Evolutionary conservation across 2,329 filamentous ascomycete genomes (phyloP).

Genomic region (Xylariaceae sp.): DNA sequence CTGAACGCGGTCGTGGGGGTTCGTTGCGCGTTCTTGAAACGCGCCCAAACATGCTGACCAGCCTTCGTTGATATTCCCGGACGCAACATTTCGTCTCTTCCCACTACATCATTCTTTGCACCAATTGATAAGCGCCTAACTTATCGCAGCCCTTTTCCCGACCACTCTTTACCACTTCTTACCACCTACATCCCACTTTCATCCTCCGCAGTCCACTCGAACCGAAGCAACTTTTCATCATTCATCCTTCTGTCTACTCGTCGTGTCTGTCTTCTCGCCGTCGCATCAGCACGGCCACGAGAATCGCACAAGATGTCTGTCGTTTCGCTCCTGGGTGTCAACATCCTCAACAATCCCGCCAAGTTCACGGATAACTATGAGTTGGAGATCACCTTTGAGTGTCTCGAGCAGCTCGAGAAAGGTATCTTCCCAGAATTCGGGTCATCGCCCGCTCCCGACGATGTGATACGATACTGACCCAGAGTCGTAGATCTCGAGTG

Average conservation of each 20-base stretch:
- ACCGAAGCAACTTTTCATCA: not conserved
- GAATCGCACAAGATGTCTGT: constrained; percentile 66
- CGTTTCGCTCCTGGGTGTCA: constrained; percentile 90
- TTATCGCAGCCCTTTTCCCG: not conserved
- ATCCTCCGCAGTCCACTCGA: too few species aligned
- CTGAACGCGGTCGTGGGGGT: constrained; percentile 27
- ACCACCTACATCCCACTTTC: too few species aligned
- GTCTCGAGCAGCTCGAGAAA: constrained; percentile 88
- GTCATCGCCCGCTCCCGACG: not conserved
- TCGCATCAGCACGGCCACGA: constrained; percentile 1
- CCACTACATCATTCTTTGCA: not conserved
- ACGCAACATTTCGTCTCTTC: not conserved
- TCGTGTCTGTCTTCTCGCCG: not conserved
- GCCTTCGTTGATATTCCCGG: not conserved
- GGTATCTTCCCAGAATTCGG: constrained; percentile 45
- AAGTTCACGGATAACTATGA: constrained; percentile 88
- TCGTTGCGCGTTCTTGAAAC: constrained; percentile 9
- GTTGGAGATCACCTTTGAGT: constrained; percentile 99
- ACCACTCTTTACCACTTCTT: not conserved
- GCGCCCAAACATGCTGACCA: constrained; percentile 8
- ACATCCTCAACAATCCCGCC: constrained; percentile 95
- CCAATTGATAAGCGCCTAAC: not conserved
- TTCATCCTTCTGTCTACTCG: not conserved
- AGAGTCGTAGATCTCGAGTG: constrained; percentile 79
- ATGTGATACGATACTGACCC: constrained; percentile 10